Conservation (phyloP, 148 eudicot species). For the Polygonum aviculare region DNA sequence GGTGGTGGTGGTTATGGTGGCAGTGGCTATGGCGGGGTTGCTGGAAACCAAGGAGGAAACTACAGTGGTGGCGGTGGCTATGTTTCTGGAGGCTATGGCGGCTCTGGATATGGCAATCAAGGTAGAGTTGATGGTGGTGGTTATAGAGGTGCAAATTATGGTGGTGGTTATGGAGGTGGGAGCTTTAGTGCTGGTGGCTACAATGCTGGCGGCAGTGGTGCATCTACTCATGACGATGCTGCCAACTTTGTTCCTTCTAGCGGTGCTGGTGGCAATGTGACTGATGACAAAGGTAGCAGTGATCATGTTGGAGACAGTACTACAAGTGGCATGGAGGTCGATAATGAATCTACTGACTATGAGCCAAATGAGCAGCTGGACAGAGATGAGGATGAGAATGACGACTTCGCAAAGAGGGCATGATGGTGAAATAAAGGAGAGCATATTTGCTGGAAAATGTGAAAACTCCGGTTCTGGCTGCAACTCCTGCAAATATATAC, state of each 20-base stretch:
- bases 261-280: constrained; percentile 19
- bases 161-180: constrained; percentile 14
- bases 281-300: constrained; percentile 9
- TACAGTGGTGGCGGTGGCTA: constrained; percentile 13
- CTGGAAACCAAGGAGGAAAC: constrained; percentile 6
- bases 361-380: constrained; percentile 24
- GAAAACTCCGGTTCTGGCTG: not conserved
- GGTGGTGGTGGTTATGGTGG: constrained; percentile 23
- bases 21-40: constrained; percentile 13
- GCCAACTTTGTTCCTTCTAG: constrained; percentile 1
- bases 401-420: constrained; percentile 29
- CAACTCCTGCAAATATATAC: not conserved
- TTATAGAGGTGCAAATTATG: constrained; percentile 12
- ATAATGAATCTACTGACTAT: constrained; percentile 17
- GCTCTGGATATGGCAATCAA: constrained; percentile 13
- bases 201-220: not conserved
- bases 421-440: constrained; percentile 9
- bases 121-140: constrained; percentile 30
- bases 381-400: constrained; percentile 28
- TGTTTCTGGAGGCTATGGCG: constrained; percentile 13
- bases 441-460: not conserved
- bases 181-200: constrained; percentile 10
- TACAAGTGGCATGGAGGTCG: constrained; percentile 4
- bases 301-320: constrained; percentile 23
- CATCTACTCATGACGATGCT: constrained; percentile 18